phyloP scores from a whole-genome alignment of 1,284 basidiomycete species.

The Xerocomus minutiporus region DNA sequence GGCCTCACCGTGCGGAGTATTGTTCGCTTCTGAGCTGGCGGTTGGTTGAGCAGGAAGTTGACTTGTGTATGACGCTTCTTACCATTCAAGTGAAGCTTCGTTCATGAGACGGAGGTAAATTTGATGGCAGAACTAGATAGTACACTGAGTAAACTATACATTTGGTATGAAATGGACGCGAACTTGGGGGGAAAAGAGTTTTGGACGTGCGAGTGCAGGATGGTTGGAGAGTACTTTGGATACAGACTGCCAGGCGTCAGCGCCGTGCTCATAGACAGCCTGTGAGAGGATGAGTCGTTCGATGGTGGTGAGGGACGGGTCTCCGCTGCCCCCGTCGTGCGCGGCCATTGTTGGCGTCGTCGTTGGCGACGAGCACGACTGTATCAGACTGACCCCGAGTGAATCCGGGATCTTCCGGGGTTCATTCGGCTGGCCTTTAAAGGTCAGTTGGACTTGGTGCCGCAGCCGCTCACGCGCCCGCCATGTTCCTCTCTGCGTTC shows the following conservation, averaged over 20 bases:
- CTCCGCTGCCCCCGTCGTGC: conserved; percentile 9
- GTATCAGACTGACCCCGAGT: conserved; percentile 5
- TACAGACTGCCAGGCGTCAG: conserved; percentile 67
- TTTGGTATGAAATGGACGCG: conserved; percentile 24
- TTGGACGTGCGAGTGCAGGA: conserved; percentile 59
- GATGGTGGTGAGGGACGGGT: conserved; percentile 40
- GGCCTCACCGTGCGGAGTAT: conserved; percentile 37
- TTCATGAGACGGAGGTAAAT: conserved; percentile 68
- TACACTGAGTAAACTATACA: conserved; percentile 21
- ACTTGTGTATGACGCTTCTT: conserved; percentile 22
- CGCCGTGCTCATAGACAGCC: conserved; percentile 81
- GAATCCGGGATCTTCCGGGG: conserved; percentile 24
- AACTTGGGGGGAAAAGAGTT: conserved; percentile 66
- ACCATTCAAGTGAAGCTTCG: conserved; percentile 66
- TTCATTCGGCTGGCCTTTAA: conserved; percentile 3
- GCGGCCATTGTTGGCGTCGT: conserved; percentile 14
- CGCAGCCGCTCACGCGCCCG: conserved; percentile 33
- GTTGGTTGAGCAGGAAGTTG: conserved; percentile 12
- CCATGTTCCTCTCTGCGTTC: conserved; percentile 67
- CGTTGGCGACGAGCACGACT: not conserved
- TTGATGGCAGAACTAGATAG: conserved; percentile 57
- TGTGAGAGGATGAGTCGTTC: conserved; percentile 78
- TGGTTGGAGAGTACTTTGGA: conserved; percentile 63
- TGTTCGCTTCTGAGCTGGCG: conserved; percentile 40
- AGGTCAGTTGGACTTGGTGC: conserved; percentile 11